These are phyloP conservation scores for Datisca glomerata DNA, from an alignment of 306 rosid species.

Conservation along the genomic window DNA sequence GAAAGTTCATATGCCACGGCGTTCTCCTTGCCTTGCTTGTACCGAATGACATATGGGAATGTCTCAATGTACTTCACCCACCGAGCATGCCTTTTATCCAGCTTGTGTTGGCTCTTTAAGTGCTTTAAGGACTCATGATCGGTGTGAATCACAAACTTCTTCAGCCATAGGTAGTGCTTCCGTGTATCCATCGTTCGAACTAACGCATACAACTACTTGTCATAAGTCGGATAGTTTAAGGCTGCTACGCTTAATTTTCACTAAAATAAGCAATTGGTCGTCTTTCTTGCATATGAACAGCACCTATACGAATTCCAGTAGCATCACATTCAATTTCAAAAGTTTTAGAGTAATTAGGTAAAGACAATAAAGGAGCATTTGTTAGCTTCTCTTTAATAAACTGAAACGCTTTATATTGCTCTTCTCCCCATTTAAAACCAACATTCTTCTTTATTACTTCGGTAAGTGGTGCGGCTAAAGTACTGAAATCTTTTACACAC, in stretches of 20 bases:
- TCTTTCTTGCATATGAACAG: background rate
- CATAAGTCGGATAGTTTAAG: background rate
- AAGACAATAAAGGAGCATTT: background rate
- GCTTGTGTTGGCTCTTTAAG: background rate
- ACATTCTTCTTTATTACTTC: background rate
- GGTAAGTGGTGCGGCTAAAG: background rate
- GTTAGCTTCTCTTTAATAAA: background rate
- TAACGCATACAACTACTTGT: background rate
- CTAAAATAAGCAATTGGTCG: background rate
- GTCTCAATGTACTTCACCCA: background rate
- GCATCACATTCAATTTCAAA: background rate
- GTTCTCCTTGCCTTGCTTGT: conserved; percentile 2
- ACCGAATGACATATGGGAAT: background rate
- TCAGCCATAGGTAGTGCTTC: background rate
- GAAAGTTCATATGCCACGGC: background rate
- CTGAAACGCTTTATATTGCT: conserved; percentile 1
- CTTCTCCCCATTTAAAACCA: conserved; percentile 3
- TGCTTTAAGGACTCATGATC: background rate
- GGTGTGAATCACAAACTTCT: background rate
- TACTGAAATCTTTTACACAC: background rate
- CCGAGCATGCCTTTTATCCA: background rate
- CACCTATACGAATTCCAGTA: background rate
- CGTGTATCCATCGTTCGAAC: background rate
- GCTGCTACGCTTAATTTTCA: background rate
- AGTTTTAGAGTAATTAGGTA: background rate